A percentile compares a stretch with the other conserved stretches of the same genome.
phyloP scores from a whole-genome alignment of 2,329 filamentous ascomycete species.

The Fusarium redolens region DNA sequence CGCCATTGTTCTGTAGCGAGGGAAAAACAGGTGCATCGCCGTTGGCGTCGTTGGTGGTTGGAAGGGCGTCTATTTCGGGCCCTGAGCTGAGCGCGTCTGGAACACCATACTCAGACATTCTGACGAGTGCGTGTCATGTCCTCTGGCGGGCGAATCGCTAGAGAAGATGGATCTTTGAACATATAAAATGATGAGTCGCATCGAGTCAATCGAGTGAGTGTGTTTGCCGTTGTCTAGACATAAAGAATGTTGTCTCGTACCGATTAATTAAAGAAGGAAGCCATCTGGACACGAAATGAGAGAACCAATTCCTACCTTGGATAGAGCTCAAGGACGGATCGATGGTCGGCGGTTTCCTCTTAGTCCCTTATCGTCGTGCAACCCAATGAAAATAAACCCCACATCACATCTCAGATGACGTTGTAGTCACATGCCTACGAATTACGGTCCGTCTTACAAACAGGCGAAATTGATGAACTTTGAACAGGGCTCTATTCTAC shows the following conservation, averaged over 20 bases:
- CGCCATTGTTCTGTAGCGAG: slow-evolving; percentile 52
- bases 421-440: slow-evolving; percentile 12
- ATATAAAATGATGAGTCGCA: background rate
- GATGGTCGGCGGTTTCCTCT: slow-evolving; percentile 12
- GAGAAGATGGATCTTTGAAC: background rate
- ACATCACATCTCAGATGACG: slow-evolving; percentile 38
- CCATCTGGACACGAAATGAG: background rate
- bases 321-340: background rate
- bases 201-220: background rate
- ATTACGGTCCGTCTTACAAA: background rate
- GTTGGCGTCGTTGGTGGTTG: slow-evolving; percentile 27
- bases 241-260: background rate
- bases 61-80: slow-evolving; percentile 26
- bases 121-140: slow-evolving; percentile 22
- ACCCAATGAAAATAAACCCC: slow-evolving; percentile 7
- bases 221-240: background rate
- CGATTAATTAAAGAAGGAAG: background rate
- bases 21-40: slow-evolving; percentile 49
- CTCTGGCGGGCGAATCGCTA: background rate
- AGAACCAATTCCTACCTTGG: background rate
- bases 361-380: slow-evolving; percentile 22
- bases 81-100: slow-evolving; percentile 39
- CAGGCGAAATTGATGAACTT: background rate
- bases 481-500: background rate
- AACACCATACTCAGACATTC: slow-evolving; percentile 43